A percentile compares a stretch with the other conserved stretches of the same genome.
phyloP scores from a whole-genome alignment of 129 eudicot species.

The Solidago caesia region DNA sequence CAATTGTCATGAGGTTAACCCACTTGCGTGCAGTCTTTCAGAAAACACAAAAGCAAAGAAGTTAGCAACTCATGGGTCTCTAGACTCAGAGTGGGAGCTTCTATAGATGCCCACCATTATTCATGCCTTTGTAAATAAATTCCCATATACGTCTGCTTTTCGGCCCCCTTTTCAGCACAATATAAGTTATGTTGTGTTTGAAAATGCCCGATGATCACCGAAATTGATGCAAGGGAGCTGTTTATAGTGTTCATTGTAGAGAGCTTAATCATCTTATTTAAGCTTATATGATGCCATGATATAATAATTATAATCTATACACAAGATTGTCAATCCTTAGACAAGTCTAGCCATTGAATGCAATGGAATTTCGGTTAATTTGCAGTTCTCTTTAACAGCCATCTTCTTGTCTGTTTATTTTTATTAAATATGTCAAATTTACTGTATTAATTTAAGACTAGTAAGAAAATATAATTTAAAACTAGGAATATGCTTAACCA shows the following conservation, averaged over 20 bases:
- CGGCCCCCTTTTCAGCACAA: slow-evolving; percentile 32
- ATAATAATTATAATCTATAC: slow-evolving; percentile 9
- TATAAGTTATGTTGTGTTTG: slow-evolving; percentile 18
- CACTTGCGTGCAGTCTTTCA: background rate
- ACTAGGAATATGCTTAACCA: no score
- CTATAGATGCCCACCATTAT: slow-evolving; percentile 39
- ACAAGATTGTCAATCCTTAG: slow-evolving; percentile 16
- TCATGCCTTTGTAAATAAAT: slow-evolving; percentile 26
- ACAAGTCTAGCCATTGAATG: slow-evolving; percentile 11
- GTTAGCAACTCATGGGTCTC: slow-evolving; percentile 25
- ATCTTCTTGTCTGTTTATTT: no score
- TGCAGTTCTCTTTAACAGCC: background rate
- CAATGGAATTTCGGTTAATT: slow-evolving; percentile 4
- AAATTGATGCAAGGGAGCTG: slow-evolving; percentile 38
- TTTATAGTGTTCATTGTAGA: slow-evolving; percentile 25
- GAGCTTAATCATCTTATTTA: slow-evolving; percentile 19
- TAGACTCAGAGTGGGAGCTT: slow-evolving; percentile 85
- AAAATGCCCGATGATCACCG: slow-evolving; percentile 23
- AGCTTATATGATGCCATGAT: slow-evolving; percentile 28
- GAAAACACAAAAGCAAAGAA: slow-evolving; percentile 13
- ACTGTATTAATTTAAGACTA: no score
- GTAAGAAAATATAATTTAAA: no score
- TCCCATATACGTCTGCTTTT: slow-evolving; percentile 18
- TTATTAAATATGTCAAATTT: no score
- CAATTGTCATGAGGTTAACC: background rate